Evolutionary conservation across 2,329 filamentous ascomycete genomes (phyloP).

Genomic region (Penicillium sp.): DNA sequence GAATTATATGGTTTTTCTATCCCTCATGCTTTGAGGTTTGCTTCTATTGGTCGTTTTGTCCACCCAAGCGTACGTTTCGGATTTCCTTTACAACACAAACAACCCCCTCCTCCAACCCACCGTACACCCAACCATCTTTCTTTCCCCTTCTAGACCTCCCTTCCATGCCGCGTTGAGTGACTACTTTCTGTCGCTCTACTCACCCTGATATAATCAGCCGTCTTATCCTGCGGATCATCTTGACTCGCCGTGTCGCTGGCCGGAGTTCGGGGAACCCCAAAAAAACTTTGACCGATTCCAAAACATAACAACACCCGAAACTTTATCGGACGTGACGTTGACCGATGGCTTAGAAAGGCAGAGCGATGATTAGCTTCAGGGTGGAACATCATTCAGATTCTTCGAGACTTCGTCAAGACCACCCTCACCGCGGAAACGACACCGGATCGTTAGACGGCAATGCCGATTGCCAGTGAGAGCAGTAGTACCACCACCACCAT

Average conservation of each 20-base stretch:
- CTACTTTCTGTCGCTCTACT: neutral
- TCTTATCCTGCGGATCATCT: conserved; percentile 6
- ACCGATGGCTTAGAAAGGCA: conserved; percentile 37
- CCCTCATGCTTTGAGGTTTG: conserved; percentile 30
- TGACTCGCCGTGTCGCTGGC: conserved; percentile 9
- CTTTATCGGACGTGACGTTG: conserved; percentile 24
- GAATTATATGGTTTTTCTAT: conserved; percentile 7
- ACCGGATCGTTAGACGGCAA: conserved; percentile 36
- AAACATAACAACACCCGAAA: neutral
- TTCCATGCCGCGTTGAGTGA: neutral
- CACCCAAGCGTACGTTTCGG: conserved; percentile 28
- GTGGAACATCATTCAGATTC: conserved; percentile 45
- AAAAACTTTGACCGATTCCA: conserved; percentile 14
- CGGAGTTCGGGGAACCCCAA: conserved; percentile 12
- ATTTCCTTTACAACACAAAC: conserved; percentile 11
- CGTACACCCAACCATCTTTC: conserved; percentile 11
- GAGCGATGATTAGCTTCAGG: conserved; percentile 47
- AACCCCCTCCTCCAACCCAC: conserved; percentile 18
- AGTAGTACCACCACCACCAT: conserved; percentile 42
- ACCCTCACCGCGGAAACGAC: conserved; percentile 37
- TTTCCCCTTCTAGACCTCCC: conserved; percentile 1
- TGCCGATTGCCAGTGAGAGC: conserved; percentile 46
- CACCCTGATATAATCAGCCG: conserved; percentile 3
- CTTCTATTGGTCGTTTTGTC: conserved; percentile 27
- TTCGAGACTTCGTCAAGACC: conserved; percentile 40